Percentiles rank a stretch among this genome's conserved stretches.
Evolutionary conservation across 1,139 yeast species (phyloP).

Genomic region (Yamadazyma dushanensis): DNA sequence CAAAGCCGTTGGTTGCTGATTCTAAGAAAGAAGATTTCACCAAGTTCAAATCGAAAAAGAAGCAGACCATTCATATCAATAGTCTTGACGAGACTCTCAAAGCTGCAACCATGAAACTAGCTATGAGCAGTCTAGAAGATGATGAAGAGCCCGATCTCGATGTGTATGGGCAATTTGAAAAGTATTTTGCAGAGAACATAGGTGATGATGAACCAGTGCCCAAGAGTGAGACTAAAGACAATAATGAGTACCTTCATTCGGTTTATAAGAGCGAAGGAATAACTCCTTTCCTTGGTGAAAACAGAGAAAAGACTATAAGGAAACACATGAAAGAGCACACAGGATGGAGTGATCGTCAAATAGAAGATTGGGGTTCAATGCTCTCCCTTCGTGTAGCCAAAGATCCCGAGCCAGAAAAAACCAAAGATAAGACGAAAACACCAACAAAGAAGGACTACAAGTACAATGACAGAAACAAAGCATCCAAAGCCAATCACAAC

Average conservation of each 20-base stretch:
- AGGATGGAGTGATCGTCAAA: conserved; percentile 83
- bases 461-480: conserved; percentile 56
- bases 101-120: conserved; percentile 8
- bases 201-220: conserved; percentile 3
- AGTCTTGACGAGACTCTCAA: conserved; percentile 10
- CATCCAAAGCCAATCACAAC: conserved; percentile 61
- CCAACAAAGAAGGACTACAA: conserved; percentile 4
- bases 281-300: conserved; percentile 44
- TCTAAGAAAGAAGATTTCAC: conserved; percentile 1
- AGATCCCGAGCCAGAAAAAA: not conserved
- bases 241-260: conserved; percentile 54
- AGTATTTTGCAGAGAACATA: conserved; percentile 6
- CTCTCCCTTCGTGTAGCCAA: conserved; percentile 22
- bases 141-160: conserved; percentile 10
- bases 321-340: conserved; percentile 51
- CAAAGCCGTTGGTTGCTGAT: not conserved
- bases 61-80: conserved; percentile 5
- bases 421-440: conserved; percentile 6
- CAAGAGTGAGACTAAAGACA: conserved; percentile 3
- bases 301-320: conserved; percentile 55
- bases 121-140: conserved; percentile 8
- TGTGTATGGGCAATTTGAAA: conserved; percentile 7
- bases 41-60: conserved; percentile 7
- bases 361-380: conserved; percentile 92
- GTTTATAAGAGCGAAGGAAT: conserved; percentile 53